phyloP scores from a whole-genome alignment of 805 yeast genomes.

The Metschnikowia amazonensis region DNA sequence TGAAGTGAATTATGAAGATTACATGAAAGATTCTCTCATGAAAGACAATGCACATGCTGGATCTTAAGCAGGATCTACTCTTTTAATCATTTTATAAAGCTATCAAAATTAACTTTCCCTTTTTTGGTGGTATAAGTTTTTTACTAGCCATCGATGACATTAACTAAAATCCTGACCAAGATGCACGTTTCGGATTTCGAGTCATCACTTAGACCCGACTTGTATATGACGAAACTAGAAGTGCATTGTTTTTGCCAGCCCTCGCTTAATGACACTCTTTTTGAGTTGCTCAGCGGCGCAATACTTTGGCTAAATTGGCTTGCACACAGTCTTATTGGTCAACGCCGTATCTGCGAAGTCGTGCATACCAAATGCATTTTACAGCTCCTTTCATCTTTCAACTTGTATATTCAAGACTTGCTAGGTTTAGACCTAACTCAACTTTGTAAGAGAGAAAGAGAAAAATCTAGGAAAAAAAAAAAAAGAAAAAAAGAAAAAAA shows the following conservation, averaged over 20 bases:
- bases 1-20: neutral
- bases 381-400: neutral
- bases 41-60: neutral
- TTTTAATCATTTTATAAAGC: neutral
- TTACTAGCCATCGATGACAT: neutral
- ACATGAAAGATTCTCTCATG: neutral
- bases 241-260: neutral
- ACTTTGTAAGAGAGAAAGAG: neutral
- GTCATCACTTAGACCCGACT: neutral
- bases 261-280: neutral
- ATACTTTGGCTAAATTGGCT: neutral
- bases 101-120: neutral
- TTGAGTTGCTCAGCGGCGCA: neutral
- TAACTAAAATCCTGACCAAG: neutral
- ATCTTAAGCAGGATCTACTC: neutral
- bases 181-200: neutral
- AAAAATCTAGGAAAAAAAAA: constrained; percentile 6
- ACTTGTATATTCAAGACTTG: neutral
- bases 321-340: neutral
- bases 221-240: neutral
- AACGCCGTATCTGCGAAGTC: neutral
- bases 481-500: constrained; percentile 3
- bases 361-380: neutral
- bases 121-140: neutral
- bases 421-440: neutral